Evolutionary conservation across 2,329 filamentous ascomycete genomes (phyloP), one percentile per base, ranked within the genome.

Genomic region (Aspergillus sp.): DNA sequence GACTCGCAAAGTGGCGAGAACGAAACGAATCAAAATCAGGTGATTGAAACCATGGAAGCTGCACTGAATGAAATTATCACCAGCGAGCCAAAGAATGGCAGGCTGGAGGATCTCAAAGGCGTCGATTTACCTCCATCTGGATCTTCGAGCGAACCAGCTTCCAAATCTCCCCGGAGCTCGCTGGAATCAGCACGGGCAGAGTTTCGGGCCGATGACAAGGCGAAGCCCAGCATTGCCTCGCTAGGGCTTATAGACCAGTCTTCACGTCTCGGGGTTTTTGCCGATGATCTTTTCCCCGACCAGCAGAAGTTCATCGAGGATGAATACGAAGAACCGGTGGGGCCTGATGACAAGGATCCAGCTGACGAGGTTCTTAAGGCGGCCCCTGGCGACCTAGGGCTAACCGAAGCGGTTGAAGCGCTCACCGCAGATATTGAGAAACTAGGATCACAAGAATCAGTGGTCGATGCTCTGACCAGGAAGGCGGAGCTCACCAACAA

Each of bases 401-500:
- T 99, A 36, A 91, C 92, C 0, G 96, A 99, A 78, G 94, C 96
- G 10, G 96, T 99, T 65, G 88, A 91, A 49, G 88, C 85, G 2
- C 82, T 99, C n/a, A 92, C 90, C 0, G 87, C 89, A 53, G 93
- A 98, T 64, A 96, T 99, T 63, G 92, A 97, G 69, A 91, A 92
- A 65, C 82, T 99, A 18, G 84, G 85, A 10, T 87, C 92, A 3
- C 95, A 99, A 75, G 92, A 97, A 67, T 89, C 90, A 1, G 91
- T 99, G 18, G 87, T 99, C 18, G 91, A 97, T 68, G 96, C 94
- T 1, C 79, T 99, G 59, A 95, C 91, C 2, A 87, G 90, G 58
- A 99, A 99, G 77, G 95, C 96, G 0, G 95, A 99, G 73, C 80
- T 99, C 55, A 99, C 95, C 1, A 99, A 99, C 73, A 99, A 99